phyloP scores from a whole-genome alignment of 2,329 filamentous ascomycete species.

The Coniochaeta sp. region DNA sequence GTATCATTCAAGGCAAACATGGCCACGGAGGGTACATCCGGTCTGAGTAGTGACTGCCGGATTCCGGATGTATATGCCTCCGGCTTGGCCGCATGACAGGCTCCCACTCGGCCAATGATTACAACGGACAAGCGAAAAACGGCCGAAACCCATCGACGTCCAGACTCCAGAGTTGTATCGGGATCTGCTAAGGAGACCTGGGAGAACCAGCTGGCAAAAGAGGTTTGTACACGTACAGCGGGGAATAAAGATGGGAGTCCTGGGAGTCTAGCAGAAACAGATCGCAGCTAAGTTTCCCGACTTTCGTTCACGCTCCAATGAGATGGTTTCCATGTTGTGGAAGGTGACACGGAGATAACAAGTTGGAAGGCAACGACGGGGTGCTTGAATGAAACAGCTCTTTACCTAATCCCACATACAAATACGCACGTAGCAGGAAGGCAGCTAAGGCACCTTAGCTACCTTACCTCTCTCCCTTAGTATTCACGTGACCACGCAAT shows the following conservation, averaged over 20 bases:
- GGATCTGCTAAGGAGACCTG: background rate
- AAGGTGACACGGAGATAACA: background rate
- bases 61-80: background rate
- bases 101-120: background rate
- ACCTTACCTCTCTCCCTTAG: too few species aligned
- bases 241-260: background rate
- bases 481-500: background rate
- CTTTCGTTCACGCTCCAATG: background rate
- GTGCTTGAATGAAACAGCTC: too few species aligned
- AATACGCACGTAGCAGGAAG: too few species aligned
- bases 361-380: too few species aligned
- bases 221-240: background rate
- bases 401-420: too few species aligned
- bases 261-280: background rate
- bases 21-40: background rate
- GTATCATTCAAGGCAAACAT: background rate
- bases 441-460: background rate
- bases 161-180: background rate
- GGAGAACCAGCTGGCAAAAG: background rate
- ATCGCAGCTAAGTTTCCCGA: background rate
- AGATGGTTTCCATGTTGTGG: background rate
- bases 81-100: background rate
- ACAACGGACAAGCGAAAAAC: background rate
- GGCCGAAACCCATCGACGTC: background rate
- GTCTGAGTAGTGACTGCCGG: background rate